These are phyloP conservation scores for Quercus mongolica DNA, from an alignment of 306 rosid genomes.

Conservation along the genomic window DNA sequence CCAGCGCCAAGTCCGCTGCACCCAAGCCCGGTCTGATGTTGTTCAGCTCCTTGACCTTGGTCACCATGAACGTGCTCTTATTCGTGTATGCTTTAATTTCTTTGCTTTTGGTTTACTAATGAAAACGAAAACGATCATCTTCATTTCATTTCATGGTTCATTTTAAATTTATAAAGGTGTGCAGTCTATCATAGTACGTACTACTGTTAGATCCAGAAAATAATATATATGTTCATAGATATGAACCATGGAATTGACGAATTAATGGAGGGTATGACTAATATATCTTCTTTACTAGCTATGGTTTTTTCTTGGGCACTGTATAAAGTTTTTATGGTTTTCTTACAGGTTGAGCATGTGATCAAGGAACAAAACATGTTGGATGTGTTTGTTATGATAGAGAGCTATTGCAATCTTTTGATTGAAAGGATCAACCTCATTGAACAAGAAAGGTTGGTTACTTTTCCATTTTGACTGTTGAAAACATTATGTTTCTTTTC, in stretches of 20 bases:
- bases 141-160: too few species aligned
- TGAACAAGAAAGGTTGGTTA: conserved; percentile 67
- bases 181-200: too few species aligned
- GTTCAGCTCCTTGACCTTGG: conserved; percentile 70
- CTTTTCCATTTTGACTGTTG: neutral
- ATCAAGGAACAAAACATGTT: conserved; percentile 79
- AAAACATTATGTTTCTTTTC: neutral
- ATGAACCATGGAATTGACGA: too few species aligned
- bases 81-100: conserved; percentile 46
- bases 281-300: neutral
- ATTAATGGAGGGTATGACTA: too few species aligned
- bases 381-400: conserved; percentile 67
- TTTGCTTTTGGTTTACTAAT: neutral
- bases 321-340: neutral
- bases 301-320: neutral
- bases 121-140: too few species aligned
- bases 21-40: conserved; percentile 64
- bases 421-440: conserved; percentile 73
- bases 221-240: too few species aligned
- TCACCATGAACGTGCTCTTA: conserved; percentile 72
- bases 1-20: conserved; percentile 55
- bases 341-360: conserved; percentile 68
- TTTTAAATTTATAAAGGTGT: too few species aligned
- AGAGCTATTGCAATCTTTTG: conserved; percentile 62
- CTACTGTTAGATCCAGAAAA: too few species aligned